phyloP scores from a whole-genome alignment of 2,329 filamentous ascomycete genomes.

The Ascochyta viciae-villosae region DNA sequence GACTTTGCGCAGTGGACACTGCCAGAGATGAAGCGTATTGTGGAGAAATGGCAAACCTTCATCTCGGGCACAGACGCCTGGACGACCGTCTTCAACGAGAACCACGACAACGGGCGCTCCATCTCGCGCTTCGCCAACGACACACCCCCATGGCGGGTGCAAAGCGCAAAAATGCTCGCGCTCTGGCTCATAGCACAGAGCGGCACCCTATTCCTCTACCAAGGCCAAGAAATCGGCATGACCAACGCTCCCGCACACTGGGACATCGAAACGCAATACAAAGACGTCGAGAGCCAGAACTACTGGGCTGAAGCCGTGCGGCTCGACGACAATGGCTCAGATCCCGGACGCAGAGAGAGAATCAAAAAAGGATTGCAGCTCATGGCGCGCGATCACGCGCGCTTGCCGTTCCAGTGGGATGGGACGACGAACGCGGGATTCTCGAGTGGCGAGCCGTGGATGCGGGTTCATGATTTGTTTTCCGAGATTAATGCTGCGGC shows the following conservation, averaged over 20 bases:
- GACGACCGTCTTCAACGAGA: slow-evolving; percentile 68
- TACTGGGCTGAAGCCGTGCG: slow-evolving; percentile 50
- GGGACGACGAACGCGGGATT: slow-evolving; percentile 68
- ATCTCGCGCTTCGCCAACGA: slow-evolving; percentile 62
- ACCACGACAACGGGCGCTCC: slow-evolving; percentile 67
- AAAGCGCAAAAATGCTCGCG: slow-evolving; percentile 62
- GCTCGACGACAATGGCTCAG: slow-evolving; percentile 27
- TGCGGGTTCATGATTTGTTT: slow-evolving; percentile 71
- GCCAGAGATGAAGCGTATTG: slow-evolving; percentile 51
- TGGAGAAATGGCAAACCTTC: slow-evolving; percentile 56
- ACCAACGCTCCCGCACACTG: slow-evolving; percentile 60
- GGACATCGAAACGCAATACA: slow-evolving; percentile 62
- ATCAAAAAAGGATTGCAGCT: slow-evolving; percentile 61
- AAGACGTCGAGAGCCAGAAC: slow-evolving; percentile 65
- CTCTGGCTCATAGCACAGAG: slow-evolving; percentile 57
- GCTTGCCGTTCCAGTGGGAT: slow-evolving; percentile 77
- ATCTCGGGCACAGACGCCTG: slow-evolving; percentile 59
- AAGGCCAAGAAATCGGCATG: slow-evolving; percentile 69
- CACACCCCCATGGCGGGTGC: slow-evolving; percentile 52
- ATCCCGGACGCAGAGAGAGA: slow-evolving; percentile 39
- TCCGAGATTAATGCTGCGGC: slow-evolving; percentile 63
- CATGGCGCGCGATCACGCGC: slow-evolving; percentile 72
- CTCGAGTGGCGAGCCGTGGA: slow-evolving; percentile 70
- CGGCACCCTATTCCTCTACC: slow-evolving; percentile 66
- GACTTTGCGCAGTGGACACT: slow-evolving; percentile 49